These are phyloP conservation scores for Pinus tabuliformis DNA, from an alignment of 75 land plant species.

Conservation along the genomic window DNA sequence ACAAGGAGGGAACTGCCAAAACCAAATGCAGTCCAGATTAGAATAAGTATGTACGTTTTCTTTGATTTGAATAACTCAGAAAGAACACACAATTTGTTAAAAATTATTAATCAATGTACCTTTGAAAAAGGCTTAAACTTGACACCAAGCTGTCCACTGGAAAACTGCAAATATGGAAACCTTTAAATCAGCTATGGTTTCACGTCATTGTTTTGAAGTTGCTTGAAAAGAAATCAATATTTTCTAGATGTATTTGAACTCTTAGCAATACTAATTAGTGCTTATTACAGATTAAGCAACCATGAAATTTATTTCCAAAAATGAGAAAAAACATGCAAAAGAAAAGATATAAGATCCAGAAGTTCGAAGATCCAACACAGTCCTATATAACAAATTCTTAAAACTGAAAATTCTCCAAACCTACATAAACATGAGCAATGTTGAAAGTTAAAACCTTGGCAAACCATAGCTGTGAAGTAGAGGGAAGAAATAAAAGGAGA, in stretches of 20 bases:
- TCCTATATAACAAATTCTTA: neutral
- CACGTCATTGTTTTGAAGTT: slow-evolving; percentile 4
- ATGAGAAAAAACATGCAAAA: neutral
- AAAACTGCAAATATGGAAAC: slow-evolving; percentile 47
- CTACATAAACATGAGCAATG: neutral
- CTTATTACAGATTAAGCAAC: neutral
- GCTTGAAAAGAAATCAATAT: neutral
- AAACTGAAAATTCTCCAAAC: neutral
- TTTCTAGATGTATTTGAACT: neutral
- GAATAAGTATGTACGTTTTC: neutral
- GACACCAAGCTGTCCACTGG: slow-evolving; percentile 78
- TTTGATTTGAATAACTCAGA: neutral
- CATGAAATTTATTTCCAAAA: neutral
- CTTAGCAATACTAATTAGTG: neutral
- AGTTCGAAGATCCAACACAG: neutral
- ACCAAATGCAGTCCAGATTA: neutral
- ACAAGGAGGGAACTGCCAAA: slow-evolving; percentile 87
- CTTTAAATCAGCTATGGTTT: neutral
- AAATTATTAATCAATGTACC: slow-evolving; percentile 21
- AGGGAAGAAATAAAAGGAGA: neutral
- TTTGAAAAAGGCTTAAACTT: slow-evolving; percentile 97
- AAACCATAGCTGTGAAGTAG: neutral
- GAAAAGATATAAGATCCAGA: neutral
- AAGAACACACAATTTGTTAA: slow-evolving; percentile 3
- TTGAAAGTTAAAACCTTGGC: neutral